Conservation (phyloP, 352 stramenopile species). For the Pythium monospermum region DNA sequence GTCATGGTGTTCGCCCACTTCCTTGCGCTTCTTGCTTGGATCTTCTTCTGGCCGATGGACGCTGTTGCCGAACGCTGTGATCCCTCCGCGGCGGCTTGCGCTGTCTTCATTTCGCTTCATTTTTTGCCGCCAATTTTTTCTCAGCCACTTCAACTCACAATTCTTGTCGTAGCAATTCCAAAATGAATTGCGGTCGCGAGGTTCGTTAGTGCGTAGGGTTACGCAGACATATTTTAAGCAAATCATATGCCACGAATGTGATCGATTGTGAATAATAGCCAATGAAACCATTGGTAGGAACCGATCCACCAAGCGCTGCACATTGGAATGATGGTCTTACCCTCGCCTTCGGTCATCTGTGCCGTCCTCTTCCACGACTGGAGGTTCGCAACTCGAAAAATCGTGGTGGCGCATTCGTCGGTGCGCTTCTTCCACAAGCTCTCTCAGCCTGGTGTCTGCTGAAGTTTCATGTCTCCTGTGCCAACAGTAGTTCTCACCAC, state of each 20-base stretch:
- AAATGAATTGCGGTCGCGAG: slow-evolving; percentile 17
- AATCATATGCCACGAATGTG: slow-evolving; percentile 1
- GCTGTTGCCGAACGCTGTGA: slow-evolving; percentile 24
- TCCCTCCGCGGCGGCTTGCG: slow-evolving; percentile 3
- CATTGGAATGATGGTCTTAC: not conserved
- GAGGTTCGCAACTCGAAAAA: not conserved
- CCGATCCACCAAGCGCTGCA: too few species aligned
- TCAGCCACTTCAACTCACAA: slow-evolving; percentile 7
- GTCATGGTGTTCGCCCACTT: slow-evolving; percentile 81
- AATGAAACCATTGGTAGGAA: too few species aligned
- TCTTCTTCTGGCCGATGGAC: slow-evolving; percentile 16
- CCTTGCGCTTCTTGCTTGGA: slow-evolving; percentile 27
- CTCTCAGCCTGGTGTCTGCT: not conserved
- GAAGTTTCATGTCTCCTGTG: slow-evolving; percentile 15
- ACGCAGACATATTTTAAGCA: slow-evolving; percentile 4
- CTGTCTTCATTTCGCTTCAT: not conserved
- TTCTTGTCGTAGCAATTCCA: slow-evolving; percentile 5
- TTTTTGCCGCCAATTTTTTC: not conserved
- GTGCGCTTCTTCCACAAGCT: slow-evolving; percentile 14
- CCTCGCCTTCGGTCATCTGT: not conserved
- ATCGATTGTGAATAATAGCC: too few species aligned
- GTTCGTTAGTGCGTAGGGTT: not conserved
- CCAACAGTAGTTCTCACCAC: slow-evolving; percentile 15
- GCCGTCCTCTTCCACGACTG: slow-evolving; percentile 1
- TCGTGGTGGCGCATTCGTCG: not conserved